Conservation (phyloP, 2,329 filamentous ascomycete species). For the Aspergillus novofumigatus region DNA sequence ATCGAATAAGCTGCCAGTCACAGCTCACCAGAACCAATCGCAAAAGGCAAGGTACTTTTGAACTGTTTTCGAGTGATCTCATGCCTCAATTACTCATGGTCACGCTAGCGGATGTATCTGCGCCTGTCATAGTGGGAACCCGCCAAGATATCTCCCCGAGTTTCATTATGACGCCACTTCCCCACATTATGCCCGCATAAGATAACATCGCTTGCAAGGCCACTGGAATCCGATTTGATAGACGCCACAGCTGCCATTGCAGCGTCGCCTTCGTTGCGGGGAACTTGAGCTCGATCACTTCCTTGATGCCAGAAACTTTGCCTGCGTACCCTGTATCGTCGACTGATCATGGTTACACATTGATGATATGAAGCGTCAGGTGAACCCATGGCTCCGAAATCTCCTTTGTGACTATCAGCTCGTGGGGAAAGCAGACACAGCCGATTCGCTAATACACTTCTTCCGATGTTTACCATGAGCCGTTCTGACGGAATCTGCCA, state of each 20-base stretch:
- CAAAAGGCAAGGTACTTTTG: not conserved
- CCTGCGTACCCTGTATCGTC: not conserved
- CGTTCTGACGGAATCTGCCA: too few species aligned
- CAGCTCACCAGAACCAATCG: not conserved
- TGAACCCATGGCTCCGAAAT: too few species aligned
- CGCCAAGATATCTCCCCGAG: not conserved
- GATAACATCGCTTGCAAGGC: not conserved
- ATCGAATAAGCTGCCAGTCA: not conserved
- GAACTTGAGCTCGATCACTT: not conserved
- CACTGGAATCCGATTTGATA: not conserved
- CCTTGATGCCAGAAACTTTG: not conserved
- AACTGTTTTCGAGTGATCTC: not conserved
- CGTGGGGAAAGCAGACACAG: too few species aligned
- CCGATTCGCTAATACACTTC: too few species aligned
- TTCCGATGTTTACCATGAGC: too few species aligned
- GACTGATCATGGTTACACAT: too few species aligned
- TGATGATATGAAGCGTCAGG: too few species aligned
- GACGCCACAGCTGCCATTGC: not conserved
- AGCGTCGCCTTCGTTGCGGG: not conserved
- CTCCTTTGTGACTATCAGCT: too few species aligned
- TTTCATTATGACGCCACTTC: not conserved
- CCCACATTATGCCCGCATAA: not conserved
- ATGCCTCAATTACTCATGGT: not conserved
- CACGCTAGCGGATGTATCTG: not conserved
- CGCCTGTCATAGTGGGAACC: not conserved